Conservation (phyloP, 2,329 filamentous ascomycete genomes). For the Neofusicoccum umdonicola region DNA sequence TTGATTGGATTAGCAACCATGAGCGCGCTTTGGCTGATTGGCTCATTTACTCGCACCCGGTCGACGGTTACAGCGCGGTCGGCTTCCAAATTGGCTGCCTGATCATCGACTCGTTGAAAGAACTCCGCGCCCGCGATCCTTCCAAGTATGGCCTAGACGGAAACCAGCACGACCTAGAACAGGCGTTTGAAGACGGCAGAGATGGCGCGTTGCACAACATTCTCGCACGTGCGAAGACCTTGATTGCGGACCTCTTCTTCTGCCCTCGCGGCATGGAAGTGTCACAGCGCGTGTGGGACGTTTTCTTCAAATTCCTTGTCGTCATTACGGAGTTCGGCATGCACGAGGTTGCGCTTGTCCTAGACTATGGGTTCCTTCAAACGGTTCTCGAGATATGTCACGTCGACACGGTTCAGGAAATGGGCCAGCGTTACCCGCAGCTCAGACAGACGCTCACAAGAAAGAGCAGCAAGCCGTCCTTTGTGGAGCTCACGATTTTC, state of each 20-base stretch:
- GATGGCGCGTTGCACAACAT: background rate
- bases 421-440: slow-evolving; percentile 15
- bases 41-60: slow-evolving; percentile 7
- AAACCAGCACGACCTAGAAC: background rate
- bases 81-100: background rate
- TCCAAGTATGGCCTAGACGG: slow-evolving; percentile 1
- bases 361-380: slow-evolving; percentile 8
- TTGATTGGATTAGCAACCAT: slow-evolving; percentile 7
- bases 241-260: background rate
- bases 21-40: slow-evolving; percentile 2
- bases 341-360: background rate
- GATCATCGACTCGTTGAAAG: background rate
- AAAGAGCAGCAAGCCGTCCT: slow-evolving; percentile 23
- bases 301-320: slow-evolving; percentile 6
- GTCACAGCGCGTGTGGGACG: slow-evolving; percentile 7
- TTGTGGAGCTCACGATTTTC: background rate
- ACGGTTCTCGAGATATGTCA: slow-evolving; percentile 3
- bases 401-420: background rate
- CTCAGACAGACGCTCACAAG: slow-evolving; percentile 22
- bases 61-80: background rate
- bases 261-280: slow-evolving; percentile 2
- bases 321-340: background rate
- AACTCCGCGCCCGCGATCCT: slow-evolving; percentile 3
- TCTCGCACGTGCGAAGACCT: background rate
- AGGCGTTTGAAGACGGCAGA: background rate